Conservation (phyloP, 176 grass and related monocot genomes). For the Aegilops sharonensis region DNA sequence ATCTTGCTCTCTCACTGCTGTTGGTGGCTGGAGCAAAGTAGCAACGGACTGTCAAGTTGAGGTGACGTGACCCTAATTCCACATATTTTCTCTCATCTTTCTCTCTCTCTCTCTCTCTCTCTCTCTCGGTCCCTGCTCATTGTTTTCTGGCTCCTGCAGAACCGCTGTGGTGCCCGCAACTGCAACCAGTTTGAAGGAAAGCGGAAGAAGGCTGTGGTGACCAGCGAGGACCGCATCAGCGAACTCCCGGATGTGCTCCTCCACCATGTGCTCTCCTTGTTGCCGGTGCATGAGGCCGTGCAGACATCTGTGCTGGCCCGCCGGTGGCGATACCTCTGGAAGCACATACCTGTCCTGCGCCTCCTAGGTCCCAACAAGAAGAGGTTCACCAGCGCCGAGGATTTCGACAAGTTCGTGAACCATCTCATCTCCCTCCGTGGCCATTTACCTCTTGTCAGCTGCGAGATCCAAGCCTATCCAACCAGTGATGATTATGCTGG, state of each 20-base stretch:
- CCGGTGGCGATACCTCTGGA: slow-evolving; percentile 6
- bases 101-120: too few species aligned
- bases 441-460: not conserved
- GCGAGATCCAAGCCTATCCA: not conserved
- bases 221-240: not conserved
- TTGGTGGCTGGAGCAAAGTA: not conserved
- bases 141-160: not conserved
- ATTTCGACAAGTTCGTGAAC: not conserved
- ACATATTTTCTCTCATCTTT: not conserved
- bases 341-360: not conserved
- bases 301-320: not conserved
- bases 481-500: not conserved
- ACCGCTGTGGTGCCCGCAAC: not conserved
- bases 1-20: not conserved
- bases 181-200: not conserved
- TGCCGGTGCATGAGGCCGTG: not conserved
- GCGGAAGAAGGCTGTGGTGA: not conserved
- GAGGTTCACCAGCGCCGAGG: not conserved
- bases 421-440: not conserved
- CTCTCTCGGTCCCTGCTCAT: not conserved
- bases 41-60: not conserved
- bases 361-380: not conserved
- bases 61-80: not conserved
- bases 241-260: not conserved
- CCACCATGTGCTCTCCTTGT: not conserved